phyloP scores from a whole-genome alignment of 2,329 filamentous ascomycete genomes.

The Nothophaeocryptopus gaeumannii region DNA sequence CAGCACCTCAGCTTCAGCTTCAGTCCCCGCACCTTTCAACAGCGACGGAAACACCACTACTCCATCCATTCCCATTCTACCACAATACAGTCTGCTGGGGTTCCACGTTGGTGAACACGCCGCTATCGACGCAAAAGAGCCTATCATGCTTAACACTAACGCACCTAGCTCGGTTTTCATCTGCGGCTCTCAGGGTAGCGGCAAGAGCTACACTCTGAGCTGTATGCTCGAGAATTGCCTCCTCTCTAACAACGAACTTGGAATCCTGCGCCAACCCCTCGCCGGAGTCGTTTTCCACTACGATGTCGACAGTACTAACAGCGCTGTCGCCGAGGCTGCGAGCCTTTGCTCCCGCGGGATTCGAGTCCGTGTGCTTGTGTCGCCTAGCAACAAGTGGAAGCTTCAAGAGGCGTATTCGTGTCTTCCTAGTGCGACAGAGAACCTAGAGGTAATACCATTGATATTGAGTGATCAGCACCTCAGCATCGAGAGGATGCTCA shows the following conservation, averaged over 20 bases:
- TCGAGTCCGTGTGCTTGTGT: conserved; percentile 52
- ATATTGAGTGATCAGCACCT: conserved; percentile 47
- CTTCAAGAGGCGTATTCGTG: conserved; percentile 46
- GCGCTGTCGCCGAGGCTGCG: conserved; percentile 55
- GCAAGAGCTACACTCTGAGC: conserved; percentile 60
- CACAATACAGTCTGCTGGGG: conserved; percentile 31
- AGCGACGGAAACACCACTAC: too few relatives aligned
- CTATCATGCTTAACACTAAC: conserved; percentile 53
- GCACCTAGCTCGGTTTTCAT: conserved; percentile 60
- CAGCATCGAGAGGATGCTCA: conserved; percentile 53
- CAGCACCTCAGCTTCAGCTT: too few relatives aligned
- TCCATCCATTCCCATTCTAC: too few relatives aligned
- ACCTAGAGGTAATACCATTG: conserved; percentile 48
- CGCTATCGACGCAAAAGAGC: conserved; percentile 18
- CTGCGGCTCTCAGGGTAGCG: conserved; percentile 58
- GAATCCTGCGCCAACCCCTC: conserved; percentile 50
- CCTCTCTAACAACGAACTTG: conserved; percentile 41
- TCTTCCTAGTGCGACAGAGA: conserved; percentile 35
- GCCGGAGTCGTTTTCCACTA: conserved; percentile 61
- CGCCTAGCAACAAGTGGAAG: conserved; percentile 45
- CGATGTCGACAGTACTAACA: conserved; percentile 49
- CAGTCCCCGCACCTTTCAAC: too few relatives aligned
- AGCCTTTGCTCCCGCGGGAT: conserved; percentile 51
- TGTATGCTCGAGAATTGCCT: conserved; percentile 61
- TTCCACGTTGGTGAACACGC: conserved; percentile 19